Evolutionary conservation across 352 stramenopile genomes (phyloP).

Genomic region (Phytophthora meadii): DNA sequence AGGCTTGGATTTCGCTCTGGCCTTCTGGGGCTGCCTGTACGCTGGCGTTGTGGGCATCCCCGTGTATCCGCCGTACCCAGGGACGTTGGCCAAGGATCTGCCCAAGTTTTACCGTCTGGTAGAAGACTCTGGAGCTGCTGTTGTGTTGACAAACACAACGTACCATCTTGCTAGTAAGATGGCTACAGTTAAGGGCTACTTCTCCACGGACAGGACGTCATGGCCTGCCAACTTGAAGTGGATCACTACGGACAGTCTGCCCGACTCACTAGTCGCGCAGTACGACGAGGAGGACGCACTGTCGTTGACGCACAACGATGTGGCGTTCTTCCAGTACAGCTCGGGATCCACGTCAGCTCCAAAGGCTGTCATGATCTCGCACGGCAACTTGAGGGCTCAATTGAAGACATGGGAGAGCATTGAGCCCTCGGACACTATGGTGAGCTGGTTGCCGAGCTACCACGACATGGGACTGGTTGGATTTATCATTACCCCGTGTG

Average conservation of each 20-base stretch:
- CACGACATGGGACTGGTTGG: conserved; percentile 88
- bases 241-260: conserved; percentile 73
- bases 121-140: conserved; percentile 63
- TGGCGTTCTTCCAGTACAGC: conserved; percentile 89
- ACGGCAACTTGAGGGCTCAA: conserved; percentile 76
- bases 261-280: conserved; percentile 52
- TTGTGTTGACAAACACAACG: conserved; percentile 79
- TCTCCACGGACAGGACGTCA: conserved; percentile 59
- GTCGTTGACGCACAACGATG: conserved; percentile 52
- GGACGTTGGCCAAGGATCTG: conserved; percentile 75
- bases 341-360: conserved; percentile 81
- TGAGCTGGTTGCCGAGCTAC: conserved; percentile 85
- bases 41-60: conserved; percentile 74
- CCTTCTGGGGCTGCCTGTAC: conserved; percentile 84
- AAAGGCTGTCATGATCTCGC: conserved; percentile 88
- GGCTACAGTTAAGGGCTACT: conserved; percentile 81
- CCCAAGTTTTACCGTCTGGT: conserved; percentile 85
- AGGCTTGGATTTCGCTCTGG: conserved; percentile 77
- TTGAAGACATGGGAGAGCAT: conserved; percentile 84
- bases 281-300: conserved; percentile 59
- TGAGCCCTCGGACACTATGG: conserved; percentile 60
- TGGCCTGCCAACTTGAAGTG: conserved; percentile 77
- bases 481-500: conserved; percentile 78
- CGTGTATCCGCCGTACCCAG: conserved; percentile 80
- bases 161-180: conserved; percentile 85